phyloP scores from a whole-genome alignment of 768 basidiomycete genomes.

The Piloderma croceum region DNA sequence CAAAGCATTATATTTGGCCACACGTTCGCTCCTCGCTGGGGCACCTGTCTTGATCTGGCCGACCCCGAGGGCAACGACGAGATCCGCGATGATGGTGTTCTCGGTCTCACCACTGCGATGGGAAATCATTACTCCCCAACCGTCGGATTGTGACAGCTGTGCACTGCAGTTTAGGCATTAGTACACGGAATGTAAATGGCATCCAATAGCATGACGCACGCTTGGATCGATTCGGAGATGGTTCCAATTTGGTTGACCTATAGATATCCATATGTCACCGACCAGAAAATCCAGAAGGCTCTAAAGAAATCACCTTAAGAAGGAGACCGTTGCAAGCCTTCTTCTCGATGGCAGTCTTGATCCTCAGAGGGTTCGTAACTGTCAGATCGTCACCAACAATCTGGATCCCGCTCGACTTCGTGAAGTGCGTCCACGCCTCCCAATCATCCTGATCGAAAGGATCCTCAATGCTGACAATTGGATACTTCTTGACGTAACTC shows the following conservation, averaged over 20 bases:
- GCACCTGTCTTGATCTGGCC: constrained; percentile 99
- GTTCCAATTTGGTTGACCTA: constrained; percentile 98
- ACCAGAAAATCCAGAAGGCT: not conserved
- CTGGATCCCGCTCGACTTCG: constrained; percentile 70
- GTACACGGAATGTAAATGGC: too few relatives aligned
- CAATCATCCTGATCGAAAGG: constrained; percentile 99
- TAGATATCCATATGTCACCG: not conserved
- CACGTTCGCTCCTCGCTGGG: constrained; percentile 92
- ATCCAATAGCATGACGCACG: too few relatives aligned
- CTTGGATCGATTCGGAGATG: constrained; percentile 97
- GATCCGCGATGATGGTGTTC: constrained; percentile 94
- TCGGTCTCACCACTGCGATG: constrained; percentile 99
- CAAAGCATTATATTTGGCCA: constrained; percentile 88
- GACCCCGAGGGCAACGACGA: constrained; percentile 85
- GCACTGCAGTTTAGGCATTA: constrained; percentile 47
- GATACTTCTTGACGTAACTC: constrained; percentile 84
- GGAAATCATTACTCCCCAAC: constrained; percentile 99
- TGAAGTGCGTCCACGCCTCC: constrained; percentile 96
- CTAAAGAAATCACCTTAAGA: constrained; percentile 73
- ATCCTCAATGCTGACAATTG: constrained; percentile 93
- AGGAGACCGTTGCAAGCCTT: constrained; percentile 99
- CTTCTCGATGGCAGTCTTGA: constrained; percentile 99
- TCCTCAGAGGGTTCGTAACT: constrained; percentile 94
- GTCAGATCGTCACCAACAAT: constrained; percentile 96
- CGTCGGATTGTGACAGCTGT: constrained; percentile 90